Evolutionary conservation across 768 basidiomycete species (phyloP), one percentile per base, ranked within the genome.

Genomic region (Mycena chlorophos): DNA sequence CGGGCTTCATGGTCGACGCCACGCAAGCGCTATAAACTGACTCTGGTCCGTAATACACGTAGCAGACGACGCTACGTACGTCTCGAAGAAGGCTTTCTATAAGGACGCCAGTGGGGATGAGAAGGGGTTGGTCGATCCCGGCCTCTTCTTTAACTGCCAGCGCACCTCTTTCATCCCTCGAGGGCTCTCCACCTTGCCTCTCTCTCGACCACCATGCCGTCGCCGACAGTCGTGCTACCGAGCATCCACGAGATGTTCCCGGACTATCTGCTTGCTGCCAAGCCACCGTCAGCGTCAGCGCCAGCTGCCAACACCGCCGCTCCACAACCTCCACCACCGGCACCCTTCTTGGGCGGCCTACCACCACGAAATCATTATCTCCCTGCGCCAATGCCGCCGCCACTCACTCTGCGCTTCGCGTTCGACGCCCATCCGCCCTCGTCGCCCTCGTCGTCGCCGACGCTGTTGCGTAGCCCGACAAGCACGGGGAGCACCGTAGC

Each of bases 211-310:
- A n/a, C 40, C 22, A 23, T 19, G 10, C 8, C 12, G 10, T 12
- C 20, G 40, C 40, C 40, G 10, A 43, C 40, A 8, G 40, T 43
- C 20, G 40, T 43, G 10, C 40, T 43, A 10, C 40, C 40, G 10
- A 43, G 40, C 40, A 43, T 43, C 40, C 40, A 43, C 22, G 40
- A 43, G 22, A 43, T 43, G 40, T 43, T 43, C 40, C 40, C 40
- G 10, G 40, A 43, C 10, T 20, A 43, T 19, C 40, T 43, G 16
- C 14, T 43, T 17, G 10, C 31, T 17, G 17, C 31, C 10, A 34
- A 34, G 31, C 31, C 31, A 23, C 40, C 40, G 22, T 6, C 40
- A 10, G 10, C 40, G 10, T 20, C 40, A 10, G 14, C 40, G 40
- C 40, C 40, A 43, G 14, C 8, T 10, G 10, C 40, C 40, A 6